A percentile compares a stretch with the other conserved stretches of the same genome.
Conservation (phyloP, 257 asterid species). For the Solanum okadae region DNA sequence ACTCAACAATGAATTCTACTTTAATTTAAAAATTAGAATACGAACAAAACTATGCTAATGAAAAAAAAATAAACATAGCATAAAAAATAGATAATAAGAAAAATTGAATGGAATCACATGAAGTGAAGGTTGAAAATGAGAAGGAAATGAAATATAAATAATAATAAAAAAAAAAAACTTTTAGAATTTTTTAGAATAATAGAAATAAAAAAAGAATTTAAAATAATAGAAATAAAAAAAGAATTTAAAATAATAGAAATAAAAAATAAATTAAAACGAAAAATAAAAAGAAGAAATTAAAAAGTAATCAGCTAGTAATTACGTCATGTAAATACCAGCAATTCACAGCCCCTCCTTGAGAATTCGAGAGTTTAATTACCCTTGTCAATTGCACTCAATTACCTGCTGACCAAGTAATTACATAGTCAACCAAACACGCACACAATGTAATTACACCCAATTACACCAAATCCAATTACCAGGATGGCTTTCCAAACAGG, state of each 20-base stretch:
- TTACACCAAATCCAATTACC: not conserved
- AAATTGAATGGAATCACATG: not conserved
- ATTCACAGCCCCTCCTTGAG: too few relatives aligned
- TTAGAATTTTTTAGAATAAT: not conserved
- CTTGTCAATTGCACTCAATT: not conserved
- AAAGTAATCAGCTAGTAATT: too few relatives aligned
- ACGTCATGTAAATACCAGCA: not conserved
- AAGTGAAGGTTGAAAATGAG: not conserved
- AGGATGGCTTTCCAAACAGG: not conserved
- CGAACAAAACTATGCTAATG: not conserved
- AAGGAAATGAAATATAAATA: not conserved
- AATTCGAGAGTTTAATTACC: not conserved
- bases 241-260: not conserved
- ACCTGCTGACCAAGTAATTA: not conserved
- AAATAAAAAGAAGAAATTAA: not conserved
- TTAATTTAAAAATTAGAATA: not conserved
- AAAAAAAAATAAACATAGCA: not conserved
- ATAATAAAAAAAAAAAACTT: too few relatives aligned
- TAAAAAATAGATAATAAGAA: not conserved
- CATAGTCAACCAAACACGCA: not conserved
- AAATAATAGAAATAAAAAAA: not conserved
- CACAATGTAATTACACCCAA: not conserved
- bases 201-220: too few relatives aligned
- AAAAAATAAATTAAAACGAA: too few relatives aligned
- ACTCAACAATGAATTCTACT: too few relatives aligned